Evolutionary conservation across 768 basidiomycete species (phyloP).

Genomic region (Lactifluus rugatus): DNA sequence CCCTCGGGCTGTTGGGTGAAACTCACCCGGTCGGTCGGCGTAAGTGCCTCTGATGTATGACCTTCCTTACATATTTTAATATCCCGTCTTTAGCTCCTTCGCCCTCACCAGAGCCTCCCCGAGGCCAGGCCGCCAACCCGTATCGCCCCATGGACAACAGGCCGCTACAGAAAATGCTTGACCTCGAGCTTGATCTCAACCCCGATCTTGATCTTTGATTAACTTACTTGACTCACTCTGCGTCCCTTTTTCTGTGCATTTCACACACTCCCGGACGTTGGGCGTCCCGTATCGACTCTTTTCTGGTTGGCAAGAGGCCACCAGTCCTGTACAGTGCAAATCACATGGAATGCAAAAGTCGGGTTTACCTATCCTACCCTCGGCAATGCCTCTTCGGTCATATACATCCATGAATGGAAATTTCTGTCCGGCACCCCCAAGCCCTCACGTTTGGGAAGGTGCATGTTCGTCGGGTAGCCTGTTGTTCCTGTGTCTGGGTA

Average conservation of each 20-base stretch:
- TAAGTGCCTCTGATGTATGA: slow-evolving; percentile 27
- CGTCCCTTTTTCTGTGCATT: not conserved
- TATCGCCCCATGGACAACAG: slow-evolving; percentile 62
- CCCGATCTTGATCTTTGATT: slow-evolving; percentile 67
- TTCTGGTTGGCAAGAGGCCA: too few species aligned
- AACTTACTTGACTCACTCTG: not conserved
- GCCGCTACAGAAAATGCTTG: slow-evolving; percentile 55
- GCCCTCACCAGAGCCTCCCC: slow-evolving; percentile 43
- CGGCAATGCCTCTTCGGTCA: too few species aligned
- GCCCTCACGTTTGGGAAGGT: not conserved
- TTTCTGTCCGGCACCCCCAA: too few species aligned
- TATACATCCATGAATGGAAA: too few species aligned
- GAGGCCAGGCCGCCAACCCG: slow-evolving; percentile 46
- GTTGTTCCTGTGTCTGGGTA: not conserved
- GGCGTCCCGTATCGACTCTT: too few species aligned
- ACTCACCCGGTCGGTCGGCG: slow-evolving; percentile 73
- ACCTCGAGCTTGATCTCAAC: slow-evolving; percentile 77
- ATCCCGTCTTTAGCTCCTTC: slow-evolving; percentile 44
- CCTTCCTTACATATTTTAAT: slow-evolving; percentile 3
- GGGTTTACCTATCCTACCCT: too few species aligned
- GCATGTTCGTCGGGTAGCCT: not conserved
- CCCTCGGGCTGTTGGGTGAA: slow-evolving; percentile 68
- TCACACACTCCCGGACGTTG: not conserved
- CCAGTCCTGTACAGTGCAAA: too few species aligned
- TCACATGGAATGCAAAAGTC: too few species aligned